These are phyloP conservation scores for Colletotrichum gloeosporioides DNA, from an alignment of 2,329 filamentous ascomycete species.

Conservation along the genomic window DNA sequence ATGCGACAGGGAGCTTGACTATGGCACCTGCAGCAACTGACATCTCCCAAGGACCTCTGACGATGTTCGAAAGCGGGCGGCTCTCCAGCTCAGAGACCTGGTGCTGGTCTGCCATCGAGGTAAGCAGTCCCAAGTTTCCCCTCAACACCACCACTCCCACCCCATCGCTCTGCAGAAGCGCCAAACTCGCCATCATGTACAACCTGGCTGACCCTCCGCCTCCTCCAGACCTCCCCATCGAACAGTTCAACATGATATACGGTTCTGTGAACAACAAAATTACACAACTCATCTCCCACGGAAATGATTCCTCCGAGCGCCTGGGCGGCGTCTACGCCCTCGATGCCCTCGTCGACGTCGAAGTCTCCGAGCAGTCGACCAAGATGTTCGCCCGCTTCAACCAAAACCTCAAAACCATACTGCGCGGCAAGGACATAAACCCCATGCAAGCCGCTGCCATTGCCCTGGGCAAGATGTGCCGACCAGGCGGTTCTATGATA, in stretches of 20 bases:
- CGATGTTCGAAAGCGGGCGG: conserved; percentile 57
- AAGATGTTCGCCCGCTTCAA: conserved; percentile 91
- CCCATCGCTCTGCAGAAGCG: background rate
- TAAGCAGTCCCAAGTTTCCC: conserved; percentile 30
- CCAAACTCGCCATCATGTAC: background rate
- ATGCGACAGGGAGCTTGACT: background rate
- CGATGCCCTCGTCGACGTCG: conserved; percentile 93
- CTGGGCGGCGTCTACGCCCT: conserved; percentile 92
- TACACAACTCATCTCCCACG: conserved; percentile 77
- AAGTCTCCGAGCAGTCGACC: conserved; percentile 88
- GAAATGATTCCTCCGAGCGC: conserved; percentile 85
- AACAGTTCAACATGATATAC: conserved; percentile 73
- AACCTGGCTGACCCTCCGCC: background rate
- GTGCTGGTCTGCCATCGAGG: conserved; percentile 62
- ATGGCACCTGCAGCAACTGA: background rate
- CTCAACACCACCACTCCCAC: background rate
- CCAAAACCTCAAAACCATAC: conserved; percentile 84
- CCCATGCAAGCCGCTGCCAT: conserved; percentile 91
- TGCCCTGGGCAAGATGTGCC: conserved; percentile 87
- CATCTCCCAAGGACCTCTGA: conserved; percentile 36
- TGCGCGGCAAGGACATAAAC: conserved; percentile 88
- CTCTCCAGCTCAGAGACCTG: conserved; percentile 59
- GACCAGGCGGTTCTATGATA: conserved; percentile 90
- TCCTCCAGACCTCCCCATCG: conserved; percentile 72
- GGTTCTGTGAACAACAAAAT: conserved; percentile 62